Evolutionary conservation across 106 monocot species (phyloP), one percentile per base, ranked within the genome.

Genomic region (Gastrodia elata): DNA sequence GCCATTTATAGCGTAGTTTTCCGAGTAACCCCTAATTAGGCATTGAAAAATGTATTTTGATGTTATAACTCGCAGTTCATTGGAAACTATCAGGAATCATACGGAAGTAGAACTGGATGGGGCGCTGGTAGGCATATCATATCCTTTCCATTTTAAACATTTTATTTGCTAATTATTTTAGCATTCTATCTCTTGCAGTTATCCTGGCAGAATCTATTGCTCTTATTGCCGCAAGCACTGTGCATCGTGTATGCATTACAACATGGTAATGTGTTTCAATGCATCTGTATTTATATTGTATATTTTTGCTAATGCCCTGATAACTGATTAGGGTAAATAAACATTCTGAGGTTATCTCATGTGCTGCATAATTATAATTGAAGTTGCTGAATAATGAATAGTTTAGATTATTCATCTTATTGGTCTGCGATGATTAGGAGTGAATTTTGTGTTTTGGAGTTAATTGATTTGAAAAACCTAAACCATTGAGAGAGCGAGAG

Each of bases 191-290:
- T 46, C 71, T 81, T 77, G 58, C 97, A 97, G 97, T 87, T 76
- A 35, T 88, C 18, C 30, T 93, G 35, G 86, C 97, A 25, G 90
- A 97, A 86, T 55, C 68, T 70, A 67, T 87, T 44, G 87, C 97
- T 57, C 93, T 97, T 39, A 64, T 97, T 82, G 92, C 85, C 84
- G 97, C 97, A 11, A 74, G 82, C 76, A 88, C 97, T 34, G 93
- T 97, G 44, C 97, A 97, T 78, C 97, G 97, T 71, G 93, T 97
- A 59, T 97, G 97, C 71, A 85, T 97, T 65, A 97, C 97, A 46
- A 93, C 97, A 81, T 97, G 97, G 97, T 97, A 97, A 39, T 74
- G 14, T 34, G 37, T 25, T 37, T 77, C 30, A 30, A 13, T 61
- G 28, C 32, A 28, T 32, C 32, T 61, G 32, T 14, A 15, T 32